Evolutionary conservation across 2,329 filamentous ascomycete species (phyloP).

Genomic region (Penicillium sp.): DNA sequence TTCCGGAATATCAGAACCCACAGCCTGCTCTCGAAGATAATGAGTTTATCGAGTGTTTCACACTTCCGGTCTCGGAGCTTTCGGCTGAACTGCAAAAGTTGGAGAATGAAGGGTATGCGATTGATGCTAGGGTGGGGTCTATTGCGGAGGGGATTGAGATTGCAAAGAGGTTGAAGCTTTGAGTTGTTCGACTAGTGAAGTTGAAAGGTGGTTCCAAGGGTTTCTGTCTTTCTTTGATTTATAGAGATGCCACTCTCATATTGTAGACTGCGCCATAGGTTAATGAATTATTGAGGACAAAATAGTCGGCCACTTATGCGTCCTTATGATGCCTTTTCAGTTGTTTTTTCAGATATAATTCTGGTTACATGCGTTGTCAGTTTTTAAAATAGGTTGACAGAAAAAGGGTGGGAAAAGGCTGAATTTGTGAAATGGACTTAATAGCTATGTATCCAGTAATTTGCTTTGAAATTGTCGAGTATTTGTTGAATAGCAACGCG

Average conservation of each 20-base stretch:
- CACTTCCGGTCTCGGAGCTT: slow-evolving; percentile 61
- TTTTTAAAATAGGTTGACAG: no score
- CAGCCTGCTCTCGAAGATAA: slow-evolving; percentile 70
- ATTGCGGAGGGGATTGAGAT: slow-evolving; percentile 75
- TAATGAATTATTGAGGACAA: not conserved
- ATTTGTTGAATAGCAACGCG: no score
- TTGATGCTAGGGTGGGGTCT: slow-evolving; percentile 74
- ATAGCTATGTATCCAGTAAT: no score
- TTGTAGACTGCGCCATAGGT: not conserved
- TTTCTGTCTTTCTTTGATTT: not conserved
- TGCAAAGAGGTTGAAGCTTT: slow-evolving; percentile 51
- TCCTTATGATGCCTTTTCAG: no score
- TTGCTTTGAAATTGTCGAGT: no score
- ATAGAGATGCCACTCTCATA: not conserved
- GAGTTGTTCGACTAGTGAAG: not conserved
- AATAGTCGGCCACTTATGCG: no score
- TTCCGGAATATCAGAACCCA: slow-evolving; percentile 66
- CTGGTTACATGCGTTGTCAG: no score
- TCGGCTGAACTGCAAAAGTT: slow-evolving; percentile 65
- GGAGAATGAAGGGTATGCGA: slow-evolving; percentile 69
- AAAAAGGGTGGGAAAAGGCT: no score
- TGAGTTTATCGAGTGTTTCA: slow-evolving; percentile 78
- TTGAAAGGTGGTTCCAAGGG: not conserved
- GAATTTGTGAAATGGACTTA: no score
- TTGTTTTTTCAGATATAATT: no score